Percentiles rank a stretch among this genome's conserved stretches.
Conservation (phyloP, 305 asterid species). For the Vinca major region DNA sequence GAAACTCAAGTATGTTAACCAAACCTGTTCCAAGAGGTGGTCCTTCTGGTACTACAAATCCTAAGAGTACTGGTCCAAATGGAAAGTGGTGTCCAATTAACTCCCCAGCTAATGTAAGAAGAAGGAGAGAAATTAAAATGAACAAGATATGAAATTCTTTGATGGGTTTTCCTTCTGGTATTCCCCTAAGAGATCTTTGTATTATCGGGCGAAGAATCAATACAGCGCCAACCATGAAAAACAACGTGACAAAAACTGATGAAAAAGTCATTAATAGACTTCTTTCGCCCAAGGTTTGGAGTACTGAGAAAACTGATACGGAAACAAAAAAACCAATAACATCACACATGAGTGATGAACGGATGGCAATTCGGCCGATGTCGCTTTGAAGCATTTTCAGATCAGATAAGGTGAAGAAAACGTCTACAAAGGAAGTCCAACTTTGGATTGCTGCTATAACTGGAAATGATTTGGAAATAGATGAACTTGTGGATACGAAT, state of each 20-base stretch:
- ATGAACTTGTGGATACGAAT: constrained; percentile 26
- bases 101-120: constrained; percentile 34
- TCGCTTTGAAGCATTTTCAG: constrained; percentile 55
- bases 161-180: constrained; percentile 39
- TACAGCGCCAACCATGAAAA: constrained; percentile 13
- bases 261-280: background rate
- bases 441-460: constrained; percentile 43
- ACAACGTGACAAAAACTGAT: constrained; percentile 12
- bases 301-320: constrained; percentile 9
- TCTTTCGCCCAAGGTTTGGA: constrained; percentile 12
- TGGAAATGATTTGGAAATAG: constrained; percentile 38
- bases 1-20: constrained; percentile 43
- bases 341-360: constrained; percentile 54
- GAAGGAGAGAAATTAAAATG: constrained; percentile 26
- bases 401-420: constrained; percentile 53
- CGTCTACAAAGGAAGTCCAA: constrained; percentile 46
- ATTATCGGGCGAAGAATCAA: constrained; percentile 33
- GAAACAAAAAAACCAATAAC: constrained; percentile 30
- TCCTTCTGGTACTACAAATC: constrained; percentile 31
- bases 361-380: constrained; percentile 44
- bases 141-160: constrained; percentile 26
- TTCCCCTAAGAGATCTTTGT: constrained; percentile 9
- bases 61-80: constrained; percentile 31
- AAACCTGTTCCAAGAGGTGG: constrained; percentile 40
- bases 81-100: constrained; percentile 61